phyloP scores from a whole-genome alignment of 805 yeast genomes.

The Suhomyces vadensis region DNA sequence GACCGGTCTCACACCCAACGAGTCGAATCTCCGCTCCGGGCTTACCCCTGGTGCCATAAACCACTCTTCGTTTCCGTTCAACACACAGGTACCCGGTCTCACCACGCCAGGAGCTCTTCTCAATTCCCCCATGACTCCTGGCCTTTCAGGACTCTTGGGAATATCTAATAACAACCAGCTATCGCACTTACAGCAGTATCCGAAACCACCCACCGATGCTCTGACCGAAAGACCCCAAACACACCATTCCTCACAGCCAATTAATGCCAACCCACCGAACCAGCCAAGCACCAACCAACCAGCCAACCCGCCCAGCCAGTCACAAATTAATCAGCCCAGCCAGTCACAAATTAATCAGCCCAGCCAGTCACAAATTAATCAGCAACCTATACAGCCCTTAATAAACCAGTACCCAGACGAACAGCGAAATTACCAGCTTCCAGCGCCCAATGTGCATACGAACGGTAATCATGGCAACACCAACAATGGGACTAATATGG shows the following conservation, averaged over 20 bases:
- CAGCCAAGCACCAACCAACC: too few relatives aligned
- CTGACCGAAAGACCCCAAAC: not conserved
- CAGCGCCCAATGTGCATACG: too few relatives aligned
- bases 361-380: slow-evolving; percentile 3
- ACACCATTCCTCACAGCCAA: slow-evolving; percentile 8
- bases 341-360: slow-evolving; percentile 3
- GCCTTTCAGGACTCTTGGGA: slow-evolving; percentile 42
- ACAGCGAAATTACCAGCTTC: not conserved
- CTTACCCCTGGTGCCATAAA: slow-evolving; percentile 58
- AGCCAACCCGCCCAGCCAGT: slow-evolving; percentile 5
- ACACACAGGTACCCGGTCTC: slow-evolving; percentile 37
- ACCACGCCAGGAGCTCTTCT: slow-evolving; percentile 41
- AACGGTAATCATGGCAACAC: not conserved
- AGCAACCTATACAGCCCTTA: not conserved
- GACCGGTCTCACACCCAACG: slow-evolving; percentile 76
- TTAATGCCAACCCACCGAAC: slow-evolving; percentile 8
- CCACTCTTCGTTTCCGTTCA: slow-evolving; percentile 37
- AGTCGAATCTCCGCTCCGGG: slow-evolving; percentile 69
- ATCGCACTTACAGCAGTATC: slow-evolving; percentile 13
- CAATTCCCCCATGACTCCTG: slow-evolving; percentile 52
- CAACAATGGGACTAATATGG: not conserved
- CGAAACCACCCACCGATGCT: slow-evolving; percentile 5
- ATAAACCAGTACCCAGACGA: not conserved
- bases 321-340: slow-evolving; percentile 3
- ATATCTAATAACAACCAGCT: slow-evolving; percentile 14